Evolutionary conservation across 2,329 filamentous ascomycete species (phyloP), one percentile per base, ranked within the genome.

Genomic region (Cladobotryum mycophilum): DNA sequence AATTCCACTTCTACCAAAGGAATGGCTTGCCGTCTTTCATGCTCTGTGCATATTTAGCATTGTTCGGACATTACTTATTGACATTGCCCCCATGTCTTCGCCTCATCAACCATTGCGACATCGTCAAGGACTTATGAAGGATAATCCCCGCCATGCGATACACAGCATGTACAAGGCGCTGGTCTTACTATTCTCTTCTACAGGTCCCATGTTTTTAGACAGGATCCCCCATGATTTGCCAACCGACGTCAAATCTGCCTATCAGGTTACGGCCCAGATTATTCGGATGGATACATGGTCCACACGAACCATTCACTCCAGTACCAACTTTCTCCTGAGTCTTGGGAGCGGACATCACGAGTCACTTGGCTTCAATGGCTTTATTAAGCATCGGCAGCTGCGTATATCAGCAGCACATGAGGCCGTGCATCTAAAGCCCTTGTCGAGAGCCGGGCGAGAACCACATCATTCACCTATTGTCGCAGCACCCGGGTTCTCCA

Each of bases 41-140:
- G 75, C 79, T 12, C 62, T 82, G 15, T 81, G 79, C 60, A 75
- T 82, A n/a, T 80, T 82, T 58, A 81, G 78, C 59, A 68, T 78
- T 25, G 70, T 76, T 17, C 73, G 74, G 45, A 77, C 77, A 1
- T 69, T 82, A 2, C 64, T 81, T 5, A 66, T 74, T 14, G 76
- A 80, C 49, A 65, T 76, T 44, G 52, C 35, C 48, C 56, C 34
- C 47, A 58, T 36, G 49, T 49, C 17, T 44, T 51, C 48, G 40
- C 53, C 44, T 20, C 44, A 38, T 49, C 54, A 30, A 50, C 40
- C 44, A 43, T 25, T 55, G 50, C 33, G 47, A 33, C 25, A 51
- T 38, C 15, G 49, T 52, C 13, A 49, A 30, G 8, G 53, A 54
- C 42, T 51, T 46, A 37, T 35, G 14, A 43, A 48, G 36, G 48